A percentile compares a stretch with the other conserved stretches of the same genome.
Conservation (phyloP, 768 basidiomycete species). For the Cytidiella melzeri region DNA sequence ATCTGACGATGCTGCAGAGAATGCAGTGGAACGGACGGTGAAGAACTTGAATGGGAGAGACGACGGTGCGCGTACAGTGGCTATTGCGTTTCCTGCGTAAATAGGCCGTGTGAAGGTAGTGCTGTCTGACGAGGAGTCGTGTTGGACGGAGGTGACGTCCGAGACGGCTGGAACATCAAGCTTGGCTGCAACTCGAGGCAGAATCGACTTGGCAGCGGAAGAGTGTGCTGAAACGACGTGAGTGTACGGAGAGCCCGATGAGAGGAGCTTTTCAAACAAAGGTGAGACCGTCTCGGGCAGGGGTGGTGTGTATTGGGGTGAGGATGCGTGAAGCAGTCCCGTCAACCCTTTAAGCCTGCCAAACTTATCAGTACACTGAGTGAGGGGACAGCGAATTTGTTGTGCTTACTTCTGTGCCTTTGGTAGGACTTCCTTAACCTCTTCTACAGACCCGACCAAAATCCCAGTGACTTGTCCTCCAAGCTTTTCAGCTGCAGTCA, state of each 20-base stretch:
- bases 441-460: slow-evolving; percentile 61
- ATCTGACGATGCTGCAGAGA: slow-evolving; percentile 56
- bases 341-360: slow-evolving; percentile 63
- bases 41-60: slow-evolving; percentile 85
- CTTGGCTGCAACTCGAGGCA: slow-evolving; percentile 86
- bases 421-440: slow-evolving; percentile 60
- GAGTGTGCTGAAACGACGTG: slow-evolving; percentile 93
- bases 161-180: slow-evolving; percentile 90
- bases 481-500: slow-evolving; percentile 84
- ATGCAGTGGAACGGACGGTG: slow-evolving; percentile 90
- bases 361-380: background rate
- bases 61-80: slow-evolving; percentile 79
- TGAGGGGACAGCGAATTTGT: slow-evolving; percentile 12
- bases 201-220: slow-evolving; percentile 84
- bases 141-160: slow-evolving; percentile 79
- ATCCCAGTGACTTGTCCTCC: slow-evolving; percentile 84
- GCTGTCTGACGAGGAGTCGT: slow-evolving; percentile 60
- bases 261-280: slow-evolving; percentile 69
- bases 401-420: slow-evolving; percentile 68
- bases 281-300: slow-evolving; percentile 80
- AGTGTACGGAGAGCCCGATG: slow-evolving; percentile 61
- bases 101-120: slow-evolving; percentile 92
- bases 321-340: slow-evolving; percentile 61
- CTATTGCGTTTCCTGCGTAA: slow-evolving; percentile 96
- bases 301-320: slow-evolving; percentile 59